A percentile compares a stretch with the other conserved stretches of the same genome.
These are phyloP conservation scores for Pleurotus platypus DNA, from an alignment of 768 basidiomycete genomes.

Conservation along the genomic window DNA sequence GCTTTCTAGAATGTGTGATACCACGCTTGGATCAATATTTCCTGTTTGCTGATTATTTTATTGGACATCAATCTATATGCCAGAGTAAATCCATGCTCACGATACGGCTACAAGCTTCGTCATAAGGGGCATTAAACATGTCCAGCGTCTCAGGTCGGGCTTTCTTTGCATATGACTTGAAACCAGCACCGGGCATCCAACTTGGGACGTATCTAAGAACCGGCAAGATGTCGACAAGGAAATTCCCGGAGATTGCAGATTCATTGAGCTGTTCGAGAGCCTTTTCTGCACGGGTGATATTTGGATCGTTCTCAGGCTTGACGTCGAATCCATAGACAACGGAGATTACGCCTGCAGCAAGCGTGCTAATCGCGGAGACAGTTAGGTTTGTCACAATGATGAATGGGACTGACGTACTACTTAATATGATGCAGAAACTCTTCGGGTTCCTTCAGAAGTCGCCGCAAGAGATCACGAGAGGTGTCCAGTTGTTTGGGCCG, in stretches of 20 bases:
- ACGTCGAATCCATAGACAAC: conserved; percentile 35
- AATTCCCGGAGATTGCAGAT: conserved; percentile 29
- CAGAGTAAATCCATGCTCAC: not conserved
- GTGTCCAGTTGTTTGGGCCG: conserved; percentile 24
- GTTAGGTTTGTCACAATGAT: not conserved
- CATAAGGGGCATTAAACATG: not conserved
- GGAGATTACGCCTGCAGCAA: conserved; percentile 28
- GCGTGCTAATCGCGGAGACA: conserved; percentile 14
- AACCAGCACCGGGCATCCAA: conserved; percentile 38
- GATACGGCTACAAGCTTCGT: not conserved
- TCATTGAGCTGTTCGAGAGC: conserved; percentile 25
- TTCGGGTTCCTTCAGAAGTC: conserved; percentile 29
- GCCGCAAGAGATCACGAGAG: conserved; percentile 27
- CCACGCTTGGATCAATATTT: not conserved
- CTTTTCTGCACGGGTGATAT: conserved; percentile 27
- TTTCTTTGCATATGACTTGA: conserved; percentile 21
- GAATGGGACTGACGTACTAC: conserved; percentile 27
- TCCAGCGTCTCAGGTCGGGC: conserved; percentile 5
- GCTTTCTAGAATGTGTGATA: too few species aligned
- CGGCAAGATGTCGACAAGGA: conserved; percentile 26
- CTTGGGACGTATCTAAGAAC: conserved; percentile 29
- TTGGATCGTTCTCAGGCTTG: conserved; percentile 26
- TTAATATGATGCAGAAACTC: conserved; percentile 29
- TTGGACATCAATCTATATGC: not conserved
- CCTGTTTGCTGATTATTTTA: not conserved